phyloP scores from a whole-genome alignment of 306 rosid species.

The Pueraria montana region DNA sequence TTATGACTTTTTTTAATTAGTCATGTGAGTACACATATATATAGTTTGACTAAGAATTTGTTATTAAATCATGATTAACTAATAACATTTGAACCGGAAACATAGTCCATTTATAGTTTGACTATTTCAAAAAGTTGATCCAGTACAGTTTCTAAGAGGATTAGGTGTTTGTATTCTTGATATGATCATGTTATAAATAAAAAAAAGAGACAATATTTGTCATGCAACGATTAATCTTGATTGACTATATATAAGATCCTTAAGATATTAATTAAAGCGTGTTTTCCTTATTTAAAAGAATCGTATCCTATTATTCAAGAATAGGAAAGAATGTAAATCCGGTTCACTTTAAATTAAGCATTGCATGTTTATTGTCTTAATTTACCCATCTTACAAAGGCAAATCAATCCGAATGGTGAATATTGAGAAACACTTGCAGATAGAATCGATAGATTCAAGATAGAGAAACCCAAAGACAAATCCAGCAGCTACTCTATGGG shows the following conservation, averaged over 20 bases:
- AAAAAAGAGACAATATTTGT: neutral
- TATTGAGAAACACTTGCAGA: neutral
- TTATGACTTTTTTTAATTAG: too few species aligned
- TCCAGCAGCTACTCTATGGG: neutral
- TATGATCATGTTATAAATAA: too few species aligned
- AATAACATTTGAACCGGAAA: too few species aligned
- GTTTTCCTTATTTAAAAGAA: neutral
- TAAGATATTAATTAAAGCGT: neutral
- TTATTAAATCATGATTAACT: too few species aligned
- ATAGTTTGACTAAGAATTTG: too few species aligned
- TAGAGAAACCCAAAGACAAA: conserved; percentile 16
- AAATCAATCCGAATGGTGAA: conserved; percentile 3
- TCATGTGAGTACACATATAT: too few species aligned
- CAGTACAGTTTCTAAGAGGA: too few species aligned
- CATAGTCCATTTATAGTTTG: too few species aligned
- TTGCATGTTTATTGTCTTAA: neutral
- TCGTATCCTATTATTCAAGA: neutral
- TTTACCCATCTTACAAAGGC: neutral
- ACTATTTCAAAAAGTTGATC: too few species aligned
- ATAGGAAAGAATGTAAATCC: neutral
- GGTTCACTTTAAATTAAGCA: neutral
- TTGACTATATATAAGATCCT: neutral
- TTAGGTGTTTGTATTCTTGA: too few species aligned
- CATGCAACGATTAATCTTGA: neutral
- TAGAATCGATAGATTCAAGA: neutral